Evolutionary conservation across 768 basidiomycete species (phyloP), one percentile per base, ranked within the genome.

Genomic region (Jaapia argillacea): DNA sequence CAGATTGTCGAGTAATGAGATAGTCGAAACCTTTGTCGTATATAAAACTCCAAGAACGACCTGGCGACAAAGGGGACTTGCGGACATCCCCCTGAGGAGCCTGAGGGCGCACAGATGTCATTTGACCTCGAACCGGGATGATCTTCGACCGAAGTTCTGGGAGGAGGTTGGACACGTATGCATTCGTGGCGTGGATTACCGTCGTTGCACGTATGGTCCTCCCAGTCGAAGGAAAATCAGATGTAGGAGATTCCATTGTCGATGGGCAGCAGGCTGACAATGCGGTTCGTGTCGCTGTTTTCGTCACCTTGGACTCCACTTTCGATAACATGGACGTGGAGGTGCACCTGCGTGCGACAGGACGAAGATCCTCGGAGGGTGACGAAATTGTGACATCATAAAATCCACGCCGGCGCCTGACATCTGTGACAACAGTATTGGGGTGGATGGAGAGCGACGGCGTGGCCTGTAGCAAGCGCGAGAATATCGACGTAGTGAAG

Each of bases 141-240:
- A 85, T 73, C 55, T 75, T 83, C 40, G 65, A 64, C 16, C 77
- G 72, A 64, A 85, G 65, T 0, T 71, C 70, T 12, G 70, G 65
- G 44, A 93, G 63, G 36, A 92, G 71, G 49, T 85, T 79, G 1
- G 84, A 76, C 2, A 69, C 65, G 77, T 87, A 90, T 16, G 74
- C 88, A 56, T 94, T 94, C 2, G 87, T 90, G 2, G 86, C 85
- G 55, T 90, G 88, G 7, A 92, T 65, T 33, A 93, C 68, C 56
- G 85, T 83, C 2, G 59, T 60, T 0, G 85, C 63, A 14, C 50
- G 58, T 21, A 87, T 67, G 4, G 50, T 54, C 0, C 89, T 87
- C 41, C 70, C 66, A 0, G 79, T 65, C 1, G 88, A 89, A 18
- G 55, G 48, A n/a, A 86, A 63, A n/a, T n/a, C n/a, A n/a, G 6